Evolutionary conservation across 805 yeast genomes (phyloP), one percentile per base, ranked within the genome.

Genomic region (Tanozyma kutaoensis): DNA sequence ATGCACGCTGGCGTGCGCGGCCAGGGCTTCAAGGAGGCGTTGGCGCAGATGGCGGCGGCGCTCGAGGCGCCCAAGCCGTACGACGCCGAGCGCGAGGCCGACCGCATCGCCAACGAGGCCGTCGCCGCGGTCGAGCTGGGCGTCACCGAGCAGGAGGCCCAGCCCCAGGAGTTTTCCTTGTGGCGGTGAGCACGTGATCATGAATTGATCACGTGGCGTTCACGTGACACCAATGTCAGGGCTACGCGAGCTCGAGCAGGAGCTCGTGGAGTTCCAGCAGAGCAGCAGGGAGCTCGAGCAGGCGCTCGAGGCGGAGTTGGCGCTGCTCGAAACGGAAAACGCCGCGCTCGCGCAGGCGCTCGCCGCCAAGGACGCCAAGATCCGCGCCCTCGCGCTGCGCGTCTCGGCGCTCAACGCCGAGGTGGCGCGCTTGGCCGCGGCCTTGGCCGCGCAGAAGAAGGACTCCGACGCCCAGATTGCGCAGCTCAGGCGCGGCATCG

Each of bases 201-300:
- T n/a, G n/a, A n/a, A n/a, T n/a, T n/a, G n/a, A n/a, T n/a, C n/a
- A n/a, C n/a, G n/a, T n/a, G n/a, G n/a, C n/a, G n/a, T n/a, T n/a
- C n/a, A n/a, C n/a, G n/a, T n/a, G n/a, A n/a, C n/a, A n/a, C n/a
- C n/a, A n/a, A n/a, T n/a, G n/a, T n/a, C n/a, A n/a, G n/a, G n/a
- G n/a, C n/a, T n/a, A n/a, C n/a, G n/a, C n/a, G 58, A 53, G 25
- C 45, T 60, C 12, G 66, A 60, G 29, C 38, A 33, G 13, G 64
- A 57, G 28, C 41, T 58, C 15, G 30, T 36, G 14, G 67, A 61
- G 31, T 62, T 60, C 32, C 65, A 58, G 32, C 62, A 55, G 22
- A 54, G 62, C 4, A 54, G 62, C 30, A 55, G 48, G 28, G 68
- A 61, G 24, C 42, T 62, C 18, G 69, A 62, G 29, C 58, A 45